Evolutionary conservation across 2,329 filamentous ascomycete species (phyloP), one percentile per base, ranked within the genome.

Genomic region (Trichoderma guizhouense): DNA sequence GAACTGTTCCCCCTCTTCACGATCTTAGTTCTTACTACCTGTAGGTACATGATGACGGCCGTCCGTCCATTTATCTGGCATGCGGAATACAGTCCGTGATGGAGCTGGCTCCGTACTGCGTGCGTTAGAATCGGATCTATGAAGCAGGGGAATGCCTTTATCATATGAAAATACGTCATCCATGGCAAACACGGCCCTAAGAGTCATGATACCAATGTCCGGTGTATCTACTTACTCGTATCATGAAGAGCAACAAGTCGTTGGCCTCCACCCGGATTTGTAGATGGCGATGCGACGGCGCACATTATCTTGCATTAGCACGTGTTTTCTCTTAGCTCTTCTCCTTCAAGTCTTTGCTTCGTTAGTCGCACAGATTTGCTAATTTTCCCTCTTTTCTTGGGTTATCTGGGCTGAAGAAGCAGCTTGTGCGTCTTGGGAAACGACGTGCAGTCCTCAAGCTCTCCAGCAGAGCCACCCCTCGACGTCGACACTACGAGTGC

Each of bases 11-110:
- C 34, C 11, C 26, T 36, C 39, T 47, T 60, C 63, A 47, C 43
- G 66, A 69, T 69, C 66, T 60, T 61, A 69, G 66, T 47, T 69
- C 55, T 61, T 9, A 34, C 53, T 47, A 3, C 30, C 12, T 32
- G 11, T 8, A n/a, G 14, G 1, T 60, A 60, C 66, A 28, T 61
- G 28, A 47, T 69, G 26, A 47, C 36, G 55, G 51, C 58, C 55
- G 32, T 36, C 55, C 28, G 11, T 30, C 26, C 36, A 61, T 58
- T 39, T 47, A 61, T 58, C 66, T 69, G 55, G 55, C 28, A 61
- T 47, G 28, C 14, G 18, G 30, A 26, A 66, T n/a, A 30, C 30
- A 24, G 3, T 15, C 15, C 4, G 64, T 43, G 32, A 57, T 67
- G 26, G 18, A 26, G 30, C 26, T 30, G 24, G 11, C 34, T 43